These are phyloP conservation scores for Boletus tylopilopsis DNA, from an alignment of 768 basidiomycete genomes.

Conservation along the genomic window DNA sequence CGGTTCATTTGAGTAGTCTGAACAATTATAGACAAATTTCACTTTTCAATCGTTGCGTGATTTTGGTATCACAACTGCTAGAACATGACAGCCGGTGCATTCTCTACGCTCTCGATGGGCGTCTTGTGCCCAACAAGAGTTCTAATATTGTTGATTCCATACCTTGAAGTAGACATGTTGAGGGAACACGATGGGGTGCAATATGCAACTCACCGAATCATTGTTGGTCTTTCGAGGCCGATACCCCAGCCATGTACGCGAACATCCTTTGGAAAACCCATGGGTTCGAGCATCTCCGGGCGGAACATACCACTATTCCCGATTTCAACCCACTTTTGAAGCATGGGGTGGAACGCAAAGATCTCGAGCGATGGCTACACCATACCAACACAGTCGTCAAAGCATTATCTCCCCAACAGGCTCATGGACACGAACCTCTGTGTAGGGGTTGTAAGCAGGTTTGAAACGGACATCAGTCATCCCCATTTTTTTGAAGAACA, in stretches of 20 bases:
- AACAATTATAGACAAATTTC: too few relatives aligned
- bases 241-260: constrained; percentile 98
- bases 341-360: constrained; percentile 94
- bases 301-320: constrained; percentile 99
- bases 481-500: constrained; percentile 98
- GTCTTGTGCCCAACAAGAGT: constrained; percentile 98
- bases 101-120: constrained; percentile 83
- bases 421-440: constrained; percentile 56
- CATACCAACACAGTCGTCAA: constrained; percentile 8
- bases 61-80: constrained; percentile 35
- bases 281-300: constrained; percentile 98
- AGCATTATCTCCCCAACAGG: background rate
- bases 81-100: constrained; percentile 87
- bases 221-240: constrained; percentile 91
- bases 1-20: background rate
- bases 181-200: background rate
- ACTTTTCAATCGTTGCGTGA: too few relatives aligned
- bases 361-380: constrained; percentile 91
- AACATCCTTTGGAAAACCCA: constrained; percentile 97
- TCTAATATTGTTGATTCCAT: constrained; percentile 96
- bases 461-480: constrained; percentile 94
- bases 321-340: constrained; percentile 95
- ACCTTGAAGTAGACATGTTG: constrained; percentile 43
- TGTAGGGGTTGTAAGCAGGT: constrained; percentile 98
- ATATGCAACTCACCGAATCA: constrained; percentile 79